Conservation (phyloP, 2,329 filamentous ascomycete species). For the Cladosporium sp. region DNA sequence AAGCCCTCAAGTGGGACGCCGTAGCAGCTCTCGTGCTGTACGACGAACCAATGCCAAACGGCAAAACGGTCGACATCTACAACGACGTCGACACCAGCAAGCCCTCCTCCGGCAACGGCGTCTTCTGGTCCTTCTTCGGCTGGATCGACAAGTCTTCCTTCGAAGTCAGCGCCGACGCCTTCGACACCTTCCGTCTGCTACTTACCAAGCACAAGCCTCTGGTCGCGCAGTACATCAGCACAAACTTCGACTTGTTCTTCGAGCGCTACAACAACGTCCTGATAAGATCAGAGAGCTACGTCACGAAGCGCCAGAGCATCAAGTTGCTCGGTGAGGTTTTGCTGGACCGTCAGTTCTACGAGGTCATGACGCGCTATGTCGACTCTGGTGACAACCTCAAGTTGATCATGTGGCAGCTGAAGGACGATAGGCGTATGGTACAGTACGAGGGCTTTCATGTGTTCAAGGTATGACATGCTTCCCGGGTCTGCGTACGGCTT, state of each 20-base stretch:
- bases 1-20: conserved; percentile 85
- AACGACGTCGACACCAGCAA: conserved; percentile 65
- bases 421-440: conserved; percentile 97
- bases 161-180: conserved; percentile 94
- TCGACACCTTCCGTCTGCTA: conserved; percentile 93
- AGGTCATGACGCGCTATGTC: conserved; percentile 96
- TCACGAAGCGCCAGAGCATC: conserved; percentile 96
- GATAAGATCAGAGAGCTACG: conserved; percentile 89
- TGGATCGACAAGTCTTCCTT: conserved; percentile 98
- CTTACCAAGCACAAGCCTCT: conserved; percentile 90
- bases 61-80: conserved; percentile 64
- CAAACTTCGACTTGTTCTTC: conserved; percentile 94
- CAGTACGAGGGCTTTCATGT: conserved; percentile 99
- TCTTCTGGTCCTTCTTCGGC: conserved; percentile 95
- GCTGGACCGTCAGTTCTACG: conserved; percentile 92
- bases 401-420: conserved; percentile 94
- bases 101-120: conserved; percentile 71
- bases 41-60: conserved; percentile 64
- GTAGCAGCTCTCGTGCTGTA: conserved; percentile 89
- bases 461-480: conserved; percentile 64
- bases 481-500: too few relatives aligned
- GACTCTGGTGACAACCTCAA: conserved; percentile 94
- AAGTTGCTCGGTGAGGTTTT: conserved; percentile 94
- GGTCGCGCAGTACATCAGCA: conserved; percentile 78
- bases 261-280: conserved; percentile 80